These are phyloP conservation scores for Ganoderma meredithae DNA, from an alignment of 1,284 basidiomycete species.

Conservation along the genomic window DNA sequence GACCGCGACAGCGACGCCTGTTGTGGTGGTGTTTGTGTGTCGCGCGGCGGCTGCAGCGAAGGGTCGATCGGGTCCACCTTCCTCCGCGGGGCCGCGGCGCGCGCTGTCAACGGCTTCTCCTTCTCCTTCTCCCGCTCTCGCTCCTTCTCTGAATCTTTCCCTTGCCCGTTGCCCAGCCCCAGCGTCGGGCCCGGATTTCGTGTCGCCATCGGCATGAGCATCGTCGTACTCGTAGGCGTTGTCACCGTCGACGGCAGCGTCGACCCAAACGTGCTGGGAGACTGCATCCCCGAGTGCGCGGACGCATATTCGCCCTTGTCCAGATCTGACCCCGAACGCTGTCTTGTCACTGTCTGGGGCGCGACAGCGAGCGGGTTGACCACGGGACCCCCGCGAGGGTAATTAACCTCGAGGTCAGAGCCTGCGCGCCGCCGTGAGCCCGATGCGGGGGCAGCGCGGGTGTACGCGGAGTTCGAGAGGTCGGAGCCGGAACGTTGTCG, in stretches of 20 bases:
- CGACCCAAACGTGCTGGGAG: conserved; percentile 6
- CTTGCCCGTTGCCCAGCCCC: background rate
- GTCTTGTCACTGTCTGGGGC: background rate
- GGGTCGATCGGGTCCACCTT: conserved; percentile 32
- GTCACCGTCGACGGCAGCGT: conserved; percentile 16
- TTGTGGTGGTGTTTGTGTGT: background rate
- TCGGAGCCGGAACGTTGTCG: conserved; percentile 4
- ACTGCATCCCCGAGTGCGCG: background rate
- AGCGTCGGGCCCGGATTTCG: background rate
- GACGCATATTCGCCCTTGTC: background rate
- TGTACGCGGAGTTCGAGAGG: conserved; percentile 1
- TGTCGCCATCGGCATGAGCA: conserved; percentile 14
- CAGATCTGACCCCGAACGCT: conserved; percentile 6
- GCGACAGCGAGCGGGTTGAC: background rate
- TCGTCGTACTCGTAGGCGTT: conserved; percentile 24
- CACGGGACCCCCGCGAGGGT: background rate
- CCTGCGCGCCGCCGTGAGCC: conserved; percentile 14
- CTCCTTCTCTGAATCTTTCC: background rate
- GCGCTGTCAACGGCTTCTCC: background rate
- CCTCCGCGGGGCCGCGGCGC: conserved; percentile 9
- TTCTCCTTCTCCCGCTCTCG: background rate
- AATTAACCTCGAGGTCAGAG: conserved; percentile 14
- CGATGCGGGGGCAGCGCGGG: conserved; percentile 1
- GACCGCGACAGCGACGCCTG: background rate
- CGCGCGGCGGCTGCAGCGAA: conserved; percentile 18